Evolutionary conservation across 2,329 filamentous ascomycete genomes (phyloP).

Genomic region (Colletotrichum tanaceti): DNA sequence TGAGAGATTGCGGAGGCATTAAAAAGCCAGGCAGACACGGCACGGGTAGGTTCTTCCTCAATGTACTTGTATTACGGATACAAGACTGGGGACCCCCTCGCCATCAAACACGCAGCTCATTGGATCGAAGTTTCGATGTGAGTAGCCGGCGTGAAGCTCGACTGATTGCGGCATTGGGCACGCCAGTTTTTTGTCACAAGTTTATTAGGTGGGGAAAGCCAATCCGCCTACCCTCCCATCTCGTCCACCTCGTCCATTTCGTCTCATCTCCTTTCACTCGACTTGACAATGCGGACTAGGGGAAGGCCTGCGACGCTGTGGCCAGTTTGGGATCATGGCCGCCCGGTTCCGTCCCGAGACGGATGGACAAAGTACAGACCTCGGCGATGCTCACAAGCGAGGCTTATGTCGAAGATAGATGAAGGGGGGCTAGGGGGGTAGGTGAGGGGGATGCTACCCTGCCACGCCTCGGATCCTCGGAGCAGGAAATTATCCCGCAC

Average conservation of each 20-base stretch:
- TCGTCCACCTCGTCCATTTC: conserved; percentile 7
- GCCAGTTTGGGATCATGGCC: conserved; percentile 6
- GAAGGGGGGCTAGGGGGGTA: conserved; percentile 3
- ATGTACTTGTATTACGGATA: too few species aligned
- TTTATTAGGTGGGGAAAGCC: conserved; percentile 40
- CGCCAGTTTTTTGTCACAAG: conserved; percentile 35
- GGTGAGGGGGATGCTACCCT: conserved; percentile 26
- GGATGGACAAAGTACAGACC: background rate
- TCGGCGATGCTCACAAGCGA: conserved; percentile 16
- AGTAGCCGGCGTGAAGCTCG: conserved; percentile 12
- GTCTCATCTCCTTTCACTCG: conserved; percentile 28
- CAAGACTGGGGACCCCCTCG: conserved; percentile 7
- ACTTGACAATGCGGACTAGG: conserved; percentile 14
- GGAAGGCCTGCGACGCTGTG: conserved; percentile 11
- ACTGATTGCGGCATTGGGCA: conserved; percentile 33
- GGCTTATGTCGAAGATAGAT: conserved; percentile 33
- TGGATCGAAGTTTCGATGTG: conserved; percentile 29
- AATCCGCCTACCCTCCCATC: conserved; percentile 5
- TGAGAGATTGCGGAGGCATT: conserved; percentile 10
- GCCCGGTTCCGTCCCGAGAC: conserved; percentile 1
- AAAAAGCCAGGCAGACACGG: background rate
- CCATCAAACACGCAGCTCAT: conserved; percentile 8
- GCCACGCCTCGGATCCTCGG: conserved; percentile 33
- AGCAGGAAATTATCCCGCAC: conserved; percentile 30
- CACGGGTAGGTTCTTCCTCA: background rate